Conservation (phyloP, 1,284 basidiomycete species). For the Malassezia furfur region DNA sequence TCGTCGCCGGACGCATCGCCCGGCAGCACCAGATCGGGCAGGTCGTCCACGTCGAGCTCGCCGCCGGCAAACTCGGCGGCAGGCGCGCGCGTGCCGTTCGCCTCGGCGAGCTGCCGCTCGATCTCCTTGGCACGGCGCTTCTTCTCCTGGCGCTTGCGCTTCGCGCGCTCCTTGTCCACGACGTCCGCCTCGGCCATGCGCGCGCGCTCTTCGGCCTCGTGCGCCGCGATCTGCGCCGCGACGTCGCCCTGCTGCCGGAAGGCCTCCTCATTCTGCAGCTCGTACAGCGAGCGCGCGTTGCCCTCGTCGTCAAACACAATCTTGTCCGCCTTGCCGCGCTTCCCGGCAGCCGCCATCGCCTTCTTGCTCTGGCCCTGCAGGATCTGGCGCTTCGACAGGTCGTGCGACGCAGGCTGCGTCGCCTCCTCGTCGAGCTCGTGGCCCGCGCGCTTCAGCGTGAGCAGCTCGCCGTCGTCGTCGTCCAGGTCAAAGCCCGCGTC, state of each 20-base stretch:
- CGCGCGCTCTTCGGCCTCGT: conserved; percentile 63
- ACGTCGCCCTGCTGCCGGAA: conserved; percentile 63
- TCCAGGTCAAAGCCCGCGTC: conserved; percentile 12
- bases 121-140: conserved; percentile 74
- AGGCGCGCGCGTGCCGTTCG: conserved; percentile 15
- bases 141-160: conserved; percentile 40
- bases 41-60: conserved; percentile 24
- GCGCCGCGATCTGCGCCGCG: conserved; percentile 66
- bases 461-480: conserved; percentile 65
- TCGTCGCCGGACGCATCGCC: conserved; percentile 43
- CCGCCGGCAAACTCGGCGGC: conserved; percentile 15
- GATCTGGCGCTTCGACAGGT: conserved; percentile 59
- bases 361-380: conserved; percentile 71
- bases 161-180: conserved; percentile 39
- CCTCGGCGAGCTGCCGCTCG: conserved; percentile 56
- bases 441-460: conserved; percentile 81
- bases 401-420: conserved; percentile 28
- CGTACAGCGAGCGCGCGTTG: conserved; percentile 57
- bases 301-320: conserved; percentile 62
- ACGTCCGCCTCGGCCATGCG: conserved; percentile 68
- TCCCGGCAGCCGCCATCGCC: conserved; percentile 65
- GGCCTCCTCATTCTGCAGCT: conserved; percentile 62
- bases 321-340: conserved; percentile 70
- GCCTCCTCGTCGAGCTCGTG: conserved; percentile 57
- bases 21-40: conserved; percentile 49